Percentiles rank a stretch among this genome's conserved stretches.
Evolutionary conservation across 2,329 filamentous ascomycete genomes (phyloP).

Genomic region (Colletotrichum lupini): DNA sequence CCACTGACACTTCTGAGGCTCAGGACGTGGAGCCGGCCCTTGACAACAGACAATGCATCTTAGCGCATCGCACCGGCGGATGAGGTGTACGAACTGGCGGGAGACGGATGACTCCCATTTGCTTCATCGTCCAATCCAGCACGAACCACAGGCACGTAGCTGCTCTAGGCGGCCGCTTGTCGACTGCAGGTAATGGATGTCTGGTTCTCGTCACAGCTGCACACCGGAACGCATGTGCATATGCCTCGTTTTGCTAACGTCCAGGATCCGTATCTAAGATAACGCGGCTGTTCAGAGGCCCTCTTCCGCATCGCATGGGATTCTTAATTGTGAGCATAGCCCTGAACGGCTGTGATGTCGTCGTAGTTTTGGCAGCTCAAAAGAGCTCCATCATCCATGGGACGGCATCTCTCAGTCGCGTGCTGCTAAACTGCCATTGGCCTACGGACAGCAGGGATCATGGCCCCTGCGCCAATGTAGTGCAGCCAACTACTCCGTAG

Average conservation of each 20-base stretch:
- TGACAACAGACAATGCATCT: conserved; percentile 19
- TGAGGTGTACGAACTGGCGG: conserved; percentile 26
- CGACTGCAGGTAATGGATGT: conserved; percentile 13
- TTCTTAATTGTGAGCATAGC: conserved; percentile 5
- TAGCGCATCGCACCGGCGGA: conserved; percentile 7
- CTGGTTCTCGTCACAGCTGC: conserved; percentile 26
- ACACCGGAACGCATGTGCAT: conserved; percentile 20
- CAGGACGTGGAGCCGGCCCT: conserved; percentile 1
- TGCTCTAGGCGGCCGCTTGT: conserved; percentile 21
- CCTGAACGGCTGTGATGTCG: neutral
- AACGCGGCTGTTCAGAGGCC: neutral
- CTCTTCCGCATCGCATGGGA: neutral
- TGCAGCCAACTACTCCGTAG: neutral
- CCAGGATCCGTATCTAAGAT: neutral
- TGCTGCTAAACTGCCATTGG: neutral
- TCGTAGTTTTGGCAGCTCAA: neutral
- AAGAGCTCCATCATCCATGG: conserved; percentile 1
- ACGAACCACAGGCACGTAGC: conserved; percentile 15
- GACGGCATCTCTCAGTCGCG: conserved; percentile 14
- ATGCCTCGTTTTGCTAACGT: conserved; percentile 13
- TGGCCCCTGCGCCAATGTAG: conserved; percentile 11
- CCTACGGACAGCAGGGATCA: conserved; percentile 17
- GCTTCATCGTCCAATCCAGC: conserved; percentile 29
- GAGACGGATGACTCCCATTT: conserved; percentile 27
- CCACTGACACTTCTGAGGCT: conserved; percentile 1